Conservation (phyloP, 2,329 filamentous ascomycete species). For the Fusarium nodosum region DNA sequence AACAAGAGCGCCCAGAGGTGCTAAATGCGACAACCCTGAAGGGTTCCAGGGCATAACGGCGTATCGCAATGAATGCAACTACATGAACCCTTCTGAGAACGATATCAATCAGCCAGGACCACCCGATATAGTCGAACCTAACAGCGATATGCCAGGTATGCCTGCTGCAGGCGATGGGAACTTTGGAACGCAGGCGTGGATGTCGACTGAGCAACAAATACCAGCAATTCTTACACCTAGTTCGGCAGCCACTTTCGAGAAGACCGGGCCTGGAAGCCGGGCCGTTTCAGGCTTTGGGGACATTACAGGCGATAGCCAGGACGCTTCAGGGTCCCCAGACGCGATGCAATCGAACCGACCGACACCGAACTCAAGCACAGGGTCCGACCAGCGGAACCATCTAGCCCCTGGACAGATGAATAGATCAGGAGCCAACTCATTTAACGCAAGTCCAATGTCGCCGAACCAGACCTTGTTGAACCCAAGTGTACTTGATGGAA, state of each 20-base stretch:
- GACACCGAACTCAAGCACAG: slow-evolving; percentile 69
- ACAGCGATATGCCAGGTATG: slow-evolving; percentile 48
- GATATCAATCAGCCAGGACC: slow-evolving; percentile 55
- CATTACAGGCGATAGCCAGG: slow-evolving; percentile 61
- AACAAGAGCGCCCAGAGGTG: slow-evolving; percentile 33
- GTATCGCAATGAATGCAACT: slow-evolving; percentile 62
- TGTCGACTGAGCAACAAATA: slow-evolving; percentile 57
- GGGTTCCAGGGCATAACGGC: slow-evolving; percentile 59
- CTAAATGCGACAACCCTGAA: slow-evolving; percentile 55
- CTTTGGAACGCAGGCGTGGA: slow-evolving; percentile 55
- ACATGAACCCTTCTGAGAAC: slow-evolving; percentile 58
- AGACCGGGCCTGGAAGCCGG: slow-evolving; percentile 48
- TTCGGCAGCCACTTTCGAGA: slow-evolving; percentile 55
- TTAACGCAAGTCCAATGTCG: slow-evolving; percentile 65
- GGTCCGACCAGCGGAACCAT: slow-evolving; percentile 51
- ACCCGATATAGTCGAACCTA: slow-evolving; percentile 57
- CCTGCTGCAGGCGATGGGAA: slow-evolving; percentile 42
- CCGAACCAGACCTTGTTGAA: slow-evolving; percentile 59
- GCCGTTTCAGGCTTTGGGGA: slow-evolving; percentile 58
- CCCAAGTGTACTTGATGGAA: slow-evolving; percentile 55
- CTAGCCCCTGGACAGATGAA: slow-evolving; percentile 52
- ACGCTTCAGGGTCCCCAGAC: slow-evolving; percentile 64
- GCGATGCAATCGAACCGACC: slow-evolving; percentile 66
- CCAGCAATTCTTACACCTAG: slow-evolving; percentile 54
- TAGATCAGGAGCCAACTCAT: slow-evolving; percentile 61